Base-by-base conservation (phyloP, 768 basidiomycete species). In the Leucocoprinus birnbaumii region DNA sequence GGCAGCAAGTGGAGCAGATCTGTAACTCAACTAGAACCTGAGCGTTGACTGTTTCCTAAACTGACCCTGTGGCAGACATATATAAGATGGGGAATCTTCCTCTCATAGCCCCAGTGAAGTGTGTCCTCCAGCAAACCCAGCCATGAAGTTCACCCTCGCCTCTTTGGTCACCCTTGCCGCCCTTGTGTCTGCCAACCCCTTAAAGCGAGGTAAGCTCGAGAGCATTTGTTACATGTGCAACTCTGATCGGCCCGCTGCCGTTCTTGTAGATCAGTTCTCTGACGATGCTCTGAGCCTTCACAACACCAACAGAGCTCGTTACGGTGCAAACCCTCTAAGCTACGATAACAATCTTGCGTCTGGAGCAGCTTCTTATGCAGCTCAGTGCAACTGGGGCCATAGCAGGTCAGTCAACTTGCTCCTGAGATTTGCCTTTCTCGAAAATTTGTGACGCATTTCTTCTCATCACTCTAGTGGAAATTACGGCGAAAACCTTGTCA, bases 401-500 rank as follows among this genome's bases (percentile, higher is more conserved):
- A 55, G 53, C 25, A 26, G 46, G 53, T 55, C 11, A 48, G 53
- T 42, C n/a, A 6, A 7, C 25, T 13, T n/a, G 18, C 14, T 41
- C 18, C 10, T 18, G 3, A 2, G 8, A n/a, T 19, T 40, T 9
- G 14, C 16, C 31, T 3, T 38, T 19, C 25, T 24, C n/a, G n/a
- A n/a, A n/a, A n/a, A n/a, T n/a, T n/a, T n/a, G n/a, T n/a, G n/a
- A n/a, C n/a, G n/a, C n/a, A n/a, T n/a, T n/a, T n/a, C 16, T 16
- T 25, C n/a, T 7, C 19, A 37, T 13, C 19, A 48, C 31, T 31
- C 31, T 25, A 55, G 59, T 5, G 61, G 61, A 22, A 38, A 55
- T 42, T 68, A 65, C 27, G 68, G 68, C 10, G 68, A 70, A 42
- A 70, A 68, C 45, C 50, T 70, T 51, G 67, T 68, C 40, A 26